Evolutionary conservation across 169 alveolate species (phyloP).

Genomic region (Cryptosporidium sp.): DNA sequence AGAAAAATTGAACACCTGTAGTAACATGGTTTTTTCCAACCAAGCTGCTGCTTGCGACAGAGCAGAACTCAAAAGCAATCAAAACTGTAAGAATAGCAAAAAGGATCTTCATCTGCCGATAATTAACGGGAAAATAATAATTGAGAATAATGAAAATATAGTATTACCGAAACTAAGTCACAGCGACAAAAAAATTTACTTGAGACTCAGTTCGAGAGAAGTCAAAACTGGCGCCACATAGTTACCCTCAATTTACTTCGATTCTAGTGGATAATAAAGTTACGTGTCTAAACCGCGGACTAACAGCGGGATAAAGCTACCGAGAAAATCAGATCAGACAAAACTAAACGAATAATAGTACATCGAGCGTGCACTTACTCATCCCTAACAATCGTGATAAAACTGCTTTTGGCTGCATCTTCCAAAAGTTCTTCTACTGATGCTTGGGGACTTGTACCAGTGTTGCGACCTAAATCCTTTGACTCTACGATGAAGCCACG

Average conservation of each 20-base stretch:
- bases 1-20: background rate
- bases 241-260: background rate
- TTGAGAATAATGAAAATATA: background rate
- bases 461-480: background rate
- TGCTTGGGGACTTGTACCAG: background rate
- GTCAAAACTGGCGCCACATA: background rate
- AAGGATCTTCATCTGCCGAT: background rate
- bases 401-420: background rate
- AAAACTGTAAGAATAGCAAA: background rate
- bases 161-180: background rate
- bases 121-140: background rate
- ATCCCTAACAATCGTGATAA: background rate
- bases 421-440: background rate
- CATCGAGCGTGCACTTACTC: background rate
- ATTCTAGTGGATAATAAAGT: constrained; percentile 30
- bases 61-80: background rate
- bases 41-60: background rate
- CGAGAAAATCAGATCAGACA: background rate
- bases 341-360: background rate
- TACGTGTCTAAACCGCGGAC: constrained; percentile 27
- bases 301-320: background rate
- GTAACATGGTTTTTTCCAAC: background rate
- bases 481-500: background rate
- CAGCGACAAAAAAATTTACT: background rate
- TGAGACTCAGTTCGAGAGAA: background rate